Evolutionary conservation across 2,329 filamentous ascomycete species (phyloP).

Genomic region (Hypoxylon sp.): DNA sequence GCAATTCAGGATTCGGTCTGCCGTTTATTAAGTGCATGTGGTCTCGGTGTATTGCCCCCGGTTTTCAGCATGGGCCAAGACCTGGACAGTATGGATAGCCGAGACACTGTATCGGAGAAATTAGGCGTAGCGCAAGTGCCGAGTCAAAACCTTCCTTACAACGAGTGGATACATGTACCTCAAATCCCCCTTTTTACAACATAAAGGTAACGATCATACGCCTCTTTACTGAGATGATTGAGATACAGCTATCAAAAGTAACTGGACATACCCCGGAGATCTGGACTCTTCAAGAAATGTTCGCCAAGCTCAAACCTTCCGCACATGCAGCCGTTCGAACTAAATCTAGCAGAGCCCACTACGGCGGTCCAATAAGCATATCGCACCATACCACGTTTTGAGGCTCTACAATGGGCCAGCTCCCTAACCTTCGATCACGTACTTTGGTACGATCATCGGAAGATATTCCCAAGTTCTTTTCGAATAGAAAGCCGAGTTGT

Average conservation of each 20-base stretch:
- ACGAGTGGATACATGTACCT: too few species aligned
- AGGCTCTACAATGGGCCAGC: slow-evolving; percentile 27
- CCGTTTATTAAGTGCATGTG: slow-evolving; percentile 5
- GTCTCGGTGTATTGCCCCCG: background rate
- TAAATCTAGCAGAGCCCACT: slow-evolving; percentile 7
- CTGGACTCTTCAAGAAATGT: background rate
- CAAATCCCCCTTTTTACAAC: background rate
- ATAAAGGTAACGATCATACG: too few species aligned
- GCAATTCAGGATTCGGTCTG: slow-evolving; percentile 10
- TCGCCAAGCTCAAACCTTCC: slow-evolving; percentile 19
- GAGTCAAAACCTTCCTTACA: background rate
- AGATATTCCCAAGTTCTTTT: slow-evolving; percentile 3
- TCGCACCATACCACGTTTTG: slow-evolving; percentile 33
- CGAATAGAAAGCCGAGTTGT: background rate
- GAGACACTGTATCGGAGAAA: background rate
- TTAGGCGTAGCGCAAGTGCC: background rate
- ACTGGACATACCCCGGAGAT: background rate
- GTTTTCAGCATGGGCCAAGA: slow-evolving; percentile 6
- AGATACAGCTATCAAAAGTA: too few species aligned
- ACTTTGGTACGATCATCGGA: slow-evolving; percentile 16
- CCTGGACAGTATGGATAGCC: background rate
- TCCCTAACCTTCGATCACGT: background rate
- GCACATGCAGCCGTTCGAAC: slow-evolving; percentile 15
- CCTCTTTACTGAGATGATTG: background rate
- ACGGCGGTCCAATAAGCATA: slow-evolving; percentile 30